A percentile compares a stretch with the other conserved stretches of the same genome.
phyloP scores from a whole-genome alignment of 164 flowering plant genomes.

The Vitis cinerea region DNA sequence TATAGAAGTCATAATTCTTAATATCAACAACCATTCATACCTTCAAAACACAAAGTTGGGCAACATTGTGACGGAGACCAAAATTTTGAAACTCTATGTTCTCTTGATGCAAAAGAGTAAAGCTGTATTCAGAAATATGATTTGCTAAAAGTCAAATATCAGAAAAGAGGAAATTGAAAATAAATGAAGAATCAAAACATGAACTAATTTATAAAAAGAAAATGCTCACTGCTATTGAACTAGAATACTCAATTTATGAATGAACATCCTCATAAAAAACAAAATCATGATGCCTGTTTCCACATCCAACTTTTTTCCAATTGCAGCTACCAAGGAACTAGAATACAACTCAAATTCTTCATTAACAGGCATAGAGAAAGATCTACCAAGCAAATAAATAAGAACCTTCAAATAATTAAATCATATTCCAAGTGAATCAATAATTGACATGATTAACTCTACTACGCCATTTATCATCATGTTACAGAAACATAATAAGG shows the following conservation, averaged over 20 bases:
- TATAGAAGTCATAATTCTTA: too few species aligned
- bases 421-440: neutral
- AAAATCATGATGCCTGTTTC: too few species aligned
- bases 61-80: slow-evolving; percentile 89
- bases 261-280: too few species aligned
- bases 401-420: neutral
- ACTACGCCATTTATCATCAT: neutral
- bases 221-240: neutral
- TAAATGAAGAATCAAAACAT: neutral
- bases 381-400: neutral
- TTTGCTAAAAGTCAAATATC: slow-evolving; percentile 2
- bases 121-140: slow-evolving; percentile 38
- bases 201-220: neutral
- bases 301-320: neutral
- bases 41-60: slow-evolving; percentile 88
- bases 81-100: slow-evolving; percentile 69
- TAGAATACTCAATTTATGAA: too few species aligned
- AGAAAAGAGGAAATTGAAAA: neutral
- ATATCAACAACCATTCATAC: slow-evolving; percentile 29
- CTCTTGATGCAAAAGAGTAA: slow-evolving; percentile 72
- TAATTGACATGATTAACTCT: neutral
- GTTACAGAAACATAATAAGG: neutral
- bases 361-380: neutral
- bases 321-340: neutral
- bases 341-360: neutral